A percentile compares a stretch with the other conserved stretches of the same genome.
phyloP scores from a whole-genome alignment of 179 eudicot species.

The Silene noctiflora region DNA sequence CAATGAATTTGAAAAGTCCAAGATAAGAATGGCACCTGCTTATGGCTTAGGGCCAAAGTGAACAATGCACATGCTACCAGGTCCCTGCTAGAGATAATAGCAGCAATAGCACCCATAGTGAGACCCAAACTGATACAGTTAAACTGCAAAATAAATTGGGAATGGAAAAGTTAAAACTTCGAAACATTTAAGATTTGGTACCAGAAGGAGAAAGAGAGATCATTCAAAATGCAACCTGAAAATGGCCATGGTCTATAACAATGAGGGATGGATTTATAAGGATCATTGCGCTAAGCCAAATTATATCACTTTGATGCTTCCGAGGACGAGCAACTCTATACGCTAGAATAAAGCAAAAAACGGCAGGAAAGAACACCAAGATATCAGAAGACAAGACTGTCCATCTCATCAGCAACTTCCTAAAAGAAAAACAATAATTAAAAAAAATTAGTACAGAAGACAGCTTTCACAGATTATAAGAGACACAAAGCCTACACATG shows the following conservation, averaged over 20 bases:
- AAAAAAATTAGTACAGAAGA: conserved; percentile 22
- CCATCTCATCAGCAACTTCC: conserved; percentile 98
- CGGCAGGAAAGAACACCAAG: conserved; percentile 81
- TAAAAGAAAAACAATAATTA: conserved; percentile 33
- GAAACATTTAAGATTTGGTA: not conserved
- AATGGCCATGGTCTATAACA: conserved; percentile 94
- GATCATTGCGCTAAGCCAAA: conserved; percentile 74
- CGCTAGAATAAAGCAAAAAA: conserved; percentile 48
- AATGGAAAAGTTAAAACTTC: conserved; percentile 3
- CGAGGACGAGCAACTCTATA: conserved; percentile 41
- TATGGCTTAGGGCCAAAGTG: conserved; percentile 79
- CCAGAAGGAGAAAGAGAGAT: not conserved
- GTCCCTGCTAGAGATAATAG: conserved; percentile 64
- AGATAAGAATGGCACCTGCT: conserved; percentile 58
- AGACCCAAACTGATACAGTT: conserved; percentile 97
- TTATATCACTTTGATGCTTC: conserved; percentile 37
- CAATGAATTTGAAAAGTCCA: too few species aligned
- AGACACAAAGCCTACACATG: not conserved
- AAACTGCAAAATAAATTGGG: conserved; percentile 43
- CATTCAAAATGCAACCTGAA: conserved; percentile 51
- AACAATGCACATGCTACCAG: conserved; percentile 71
- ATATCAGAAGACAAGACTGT: conserved; percentile 75
- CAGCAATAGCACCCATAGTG: conserved; percentile 76
- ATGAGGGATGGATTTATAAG: conserved; percentile 79
- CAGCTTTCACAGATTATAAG: not conserved